Evolutionary conservation across 2,329 filamentous ascomycete genomes (phyloP).

Genomic region (Sporothrix luriei): DNA sequence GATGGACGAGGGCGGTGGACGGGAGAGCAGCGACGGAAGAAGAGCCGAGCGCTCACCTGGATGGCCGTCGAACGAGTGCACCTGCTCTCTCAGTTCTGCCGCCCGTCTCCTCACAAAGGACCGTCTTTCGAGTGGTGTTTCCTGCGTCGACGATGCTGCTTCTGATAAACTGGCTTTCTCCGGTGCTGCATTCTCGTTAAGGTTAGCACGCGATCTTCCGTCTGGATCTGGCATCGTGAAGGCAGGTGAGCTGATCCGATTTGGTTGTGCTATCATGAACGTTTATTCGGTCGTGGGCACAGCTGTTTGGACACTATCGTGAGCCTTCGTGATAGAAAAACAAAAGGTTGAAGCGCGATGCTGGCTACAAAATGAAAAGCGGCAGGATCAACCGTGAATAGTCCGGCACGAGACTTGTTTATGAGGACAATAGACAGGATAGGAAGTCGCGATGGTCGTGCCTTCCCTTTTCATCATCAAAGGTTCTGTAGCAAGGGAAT

Average conservation of each 20-base stretch:
- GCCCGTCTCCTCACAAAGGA: not conserved
- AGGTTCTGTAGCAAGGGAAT: not conserved
- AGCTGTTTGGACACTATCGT: not conserved
- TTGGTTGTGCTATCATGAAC: not conserved
- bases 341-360: not conserved
- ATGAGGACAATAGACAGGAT: not conserved
- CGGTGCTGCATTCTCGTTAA: not conserved
- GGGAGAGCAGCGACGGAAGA: not conserved
- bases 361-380: not conserved
- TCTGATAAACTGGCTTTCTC: not conserved
- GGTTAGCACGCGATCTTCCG: not conserved
- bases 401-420: not conserved
- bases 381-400: not conserved
- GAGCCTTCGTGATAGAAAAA: too few species aligned
- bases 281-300: not conserved
- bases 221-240: not conserved
- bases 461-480: not conserved
- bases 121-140: not conserved
- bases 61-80: not conserved
- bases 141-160: not conserved
- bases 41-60: not conserved
- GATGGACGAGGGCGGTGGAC: not conserved
- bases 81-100: not conserved
- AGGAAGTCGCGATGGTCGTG: constrained; percentile 12
- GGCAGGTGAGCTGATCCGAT: too few species aligned